Evolutionary conservation across 495 filamentous ascomycete genomes (phyloP).

Genomic region (Aspergillus leporis): DNA sequence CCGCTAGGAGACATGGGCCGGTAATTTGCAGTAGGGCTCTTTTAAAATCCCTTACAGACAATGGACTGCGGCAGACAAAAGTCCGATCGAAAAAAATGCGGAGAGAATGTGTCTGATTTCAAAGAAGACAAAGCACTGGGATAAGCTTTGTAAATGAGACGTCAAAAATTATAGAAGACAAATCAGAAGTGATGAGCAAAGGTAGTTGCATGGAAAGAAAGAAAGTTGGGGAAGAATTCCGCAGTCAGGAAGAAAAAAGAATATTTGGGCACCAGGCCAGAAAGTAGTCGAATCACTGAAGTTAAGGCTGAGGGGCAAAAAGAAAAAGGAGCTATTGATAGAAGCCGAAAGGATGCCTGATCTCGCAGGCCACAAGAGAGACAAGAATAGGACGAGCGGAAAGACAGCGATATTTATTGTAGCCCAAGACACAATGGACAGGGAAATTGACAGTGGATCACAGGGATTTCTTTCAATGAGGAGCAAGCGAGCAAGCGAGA

Average conservation of each 20-base stretch:
- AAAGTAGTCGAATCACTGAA: constrained; percentile 9
- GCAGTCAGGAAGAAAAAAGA: constrained; percentile 4
- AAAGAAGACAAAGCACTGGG: neutral
- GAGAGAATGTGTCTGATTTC: neutral
- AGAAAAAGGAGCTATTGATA: constrained; percentile 3
- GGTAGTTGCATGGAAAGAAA: neutral
- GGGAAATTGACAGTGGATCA: neutral
- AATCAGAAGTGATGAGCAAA: constrained; percentile 1
- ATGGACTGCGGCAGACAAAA: constrained; percentile 2
- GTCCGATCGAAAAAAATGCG: constrained; percentile 8
- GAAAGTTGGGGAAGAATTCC: neutral
- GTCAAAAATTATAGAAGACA: neutral
- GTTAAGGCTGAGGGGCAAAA: constrained; percentile 11
- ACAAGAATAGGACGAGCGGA: neutral
- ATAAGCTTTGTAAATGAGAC: constrained; percentile 3
- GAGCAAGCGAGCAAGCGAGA: neutral
- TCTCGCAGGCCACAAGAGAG: constrained; percentile 6
- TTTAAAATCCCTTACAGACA: constrained; percentile 17
- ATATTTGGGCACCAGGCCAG: constrained; percentile 17
- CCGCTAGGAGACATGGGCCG: constrained; percentile 38
- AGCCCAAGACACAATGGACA: neutral
- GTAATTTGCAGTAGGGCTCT: constrained; percentile 27
- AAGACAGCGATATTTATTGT: neutral
- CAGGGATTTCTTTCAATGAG: neutral
- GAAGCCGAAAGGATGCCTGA: constrained; percentile 7